Percentiles rank a stretch among this genome's conserved stretches.
Evolutionary conservation across 202 grass and related monocot genomes (phyloP).

Genomic region (Carex arenaria): DNA sequence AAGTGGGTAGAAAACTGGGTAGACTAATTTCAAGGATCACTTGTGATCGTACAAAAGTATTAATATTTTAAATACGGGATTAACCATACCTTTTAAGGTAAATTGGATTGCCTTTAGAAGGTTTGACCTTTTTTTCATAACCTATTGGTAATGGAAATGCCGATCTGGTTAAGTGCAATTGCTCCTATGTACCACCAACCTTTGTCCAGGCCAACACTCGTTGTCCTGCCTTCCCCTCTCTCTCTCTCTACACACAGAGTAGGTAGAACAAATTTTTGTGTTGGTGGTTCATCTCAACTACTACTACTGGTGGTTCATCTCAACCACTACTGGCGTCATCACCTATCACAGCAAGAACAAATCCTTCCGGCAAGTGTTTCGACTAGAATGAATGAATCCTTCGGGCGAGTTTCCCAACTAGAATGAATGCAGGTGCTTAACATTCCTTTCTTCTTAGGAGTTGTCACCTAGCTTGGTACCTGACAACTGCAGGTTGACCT

Average conservation of each 20-base stretch:
- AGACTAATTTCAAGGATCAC: not conserved
- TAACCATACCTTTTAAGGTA: not conserved
- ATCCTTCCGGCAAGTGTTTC: not conserved
- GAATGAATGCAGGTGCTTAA: constrained; percentile 23
- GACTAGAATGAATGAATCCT: constrained; percentile 1
- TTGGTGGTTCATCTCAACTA: constrained; percentile 16
- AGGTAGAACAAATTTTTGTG: constrained; percentile 8
- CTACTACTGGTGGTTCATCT: not conserved
- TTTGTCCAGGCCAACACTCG: constrained; percentile 1
- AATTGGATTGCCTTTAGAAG: not conserved
- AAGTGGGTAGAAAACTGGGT: not conserved
- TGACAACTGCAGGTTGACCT: constrained; percentile 9
- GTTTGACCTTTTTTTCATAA: not conserved
- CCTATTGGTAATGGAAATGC: constrained; percentile 4
- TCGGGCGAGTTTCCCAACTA: constrained; percentile 5
- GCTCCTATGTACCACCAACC: not conserved
- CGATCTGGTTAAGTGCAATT: not conserved
- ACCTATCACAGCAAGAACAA: not conserved
- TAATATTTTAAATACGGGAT: not conserved
- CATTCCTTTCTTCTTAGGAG: constrained; percentile 22
- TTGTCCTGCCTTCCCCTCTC: not conserved
- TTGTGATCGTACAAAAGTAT: not conserved
- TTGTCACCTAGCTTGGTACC: constrained; percentile 16
- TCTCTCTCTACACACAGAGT: not conserved
- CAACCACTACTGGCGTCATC: not conserved